phyloP scores from a whole-genome alignment of 1,139 yeast species.

The Diutina scorzettiae region DNA sequence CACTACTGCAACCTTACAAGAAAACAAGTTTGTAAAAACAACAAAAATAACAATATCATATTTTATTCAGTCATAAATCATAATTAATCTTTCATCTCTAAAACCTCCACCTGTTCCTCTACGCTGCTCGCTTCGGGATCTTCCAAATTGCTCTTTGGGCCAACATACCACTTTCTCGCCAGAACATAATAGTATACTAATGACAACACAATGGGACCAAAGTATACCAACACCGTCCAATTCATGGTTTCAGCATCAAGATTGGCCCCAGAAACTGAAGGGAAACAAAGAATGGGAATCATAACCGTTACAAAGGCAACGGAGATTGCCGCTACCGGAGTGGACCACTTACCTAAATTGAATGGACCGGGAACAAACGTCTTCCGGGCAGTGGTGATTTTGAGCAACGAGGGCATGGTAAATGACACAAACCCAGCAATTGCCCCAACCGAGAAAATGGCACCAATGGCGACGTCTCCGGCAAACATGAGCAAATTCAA shows the following conservation, averaged over 20 bases:
- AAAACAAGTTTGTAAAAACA: too few species aligned
- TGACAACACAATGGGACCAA: conserved; percentile 49
- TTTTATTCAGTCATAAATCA: too few species aligned
- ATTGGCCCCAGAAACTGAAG: conserved; percentile 38
- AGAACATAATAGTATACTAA: conserved; percentile 40
- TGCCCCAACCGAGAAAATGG: conserved; percentile 69
- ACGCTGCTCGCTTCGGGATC: too few species aligned
- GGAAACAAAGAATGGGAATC: conserved; percentile 61
- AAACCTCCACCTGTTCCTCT: too few species aligned
- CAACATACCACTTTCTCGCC: conserved; percentile 55
- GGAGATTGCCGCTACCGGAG: conserved; percentile 33
- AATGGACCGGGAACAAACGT: conserved; percentile 59
- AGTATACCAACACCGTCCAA: conserved; percentile 61
- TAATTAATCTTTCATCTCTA: too few species aligned
- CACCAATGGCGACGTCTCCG: conserved; percentile 55
- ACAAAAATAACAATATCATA: too few species aligned
- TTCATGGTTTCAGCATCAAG: conserved; percentile 43
- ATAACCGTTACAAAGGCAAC: conserved; percentile 41
- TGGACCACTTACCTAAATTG: conserved; percentile 46
- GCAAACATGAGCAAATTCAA: conserved; percentile 51
- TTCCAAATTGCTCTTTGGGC: conserved; percentile 54
- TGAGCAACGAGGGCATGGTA: conserved; percentile 52
- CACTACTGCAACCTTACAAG: too few species aligned
- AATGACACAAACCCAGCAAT: conserved; percentile 63
- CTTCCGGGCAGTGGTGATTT: conserved; percentile 43